Percentiles rank a stretch among this genome's conserved stretches.
These are phyloP conservation scores for Lindgomyces ingoldianus DNA, from an alignment of 495 filamentous ascomycete genomes.

Conservation along the genomic window DNA sequence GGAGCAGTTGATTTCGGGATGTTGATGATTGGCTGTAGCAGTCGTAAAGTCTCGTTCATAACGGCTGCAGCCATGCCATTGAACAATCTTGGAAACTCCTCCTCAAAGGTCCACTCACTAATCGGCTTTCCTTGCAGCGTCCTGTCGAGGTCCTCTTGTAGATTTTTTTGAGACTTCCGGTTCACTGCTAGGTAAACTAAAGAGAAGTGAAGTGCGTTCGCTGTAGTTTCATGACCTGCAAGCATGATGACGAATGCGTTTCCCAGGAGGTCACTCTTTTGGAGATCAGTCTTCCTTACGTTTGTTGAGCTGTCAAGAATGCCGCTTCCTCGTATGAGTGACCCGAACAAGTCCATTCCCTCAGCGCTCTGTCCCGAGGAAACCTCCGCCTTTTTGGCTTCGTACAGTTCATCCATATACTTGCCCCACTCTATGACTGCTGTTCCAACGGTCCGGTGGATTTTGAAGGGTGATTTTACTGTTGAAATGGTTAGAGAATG, in stretches of 20 bases:
- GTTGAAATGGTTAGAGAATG: not conserved
- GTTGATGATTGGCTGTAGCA: constrained; percentile 61
- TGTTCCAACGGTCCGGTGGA: constrained; percentile 49
- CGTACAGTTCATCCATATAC: constrained; percentile 66
- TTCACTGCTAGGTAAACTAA: constrained; percentile 63
- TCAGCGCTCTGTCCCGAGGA: constrained; percentile 48
- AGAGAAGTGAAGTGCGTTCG: constrained; percentile 65
- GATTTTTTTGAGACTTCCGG: constrained; percentile 55
- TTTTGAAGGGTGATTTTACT: constrained; percentile 55
- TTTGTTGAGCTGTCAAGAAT: constrained; percentile 31
- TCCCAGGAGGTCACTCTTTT: constrained; percentile 61
- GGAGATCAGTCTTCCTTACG: constrained; percentile 30
- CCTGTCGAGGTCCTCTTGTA: constrained; percentile 64
- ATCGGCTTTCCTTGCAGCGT: constrained; percentile 55
- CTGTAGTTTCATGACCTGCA: constrained; percentile 73
- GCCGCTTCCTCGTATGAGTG: constrained; percentile 46
- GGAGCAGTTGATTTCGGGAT: constrained; percentile 61
- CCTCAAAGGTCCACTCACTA: constrained; percentile 63
- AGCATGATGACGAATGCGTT: constrained; percentile 73
- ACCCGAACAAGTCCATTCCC: constrained; percentile 55
- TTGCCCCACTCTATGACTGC: constrained; percentile 61
- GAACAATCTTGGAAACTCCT: constrained; percentile 56
- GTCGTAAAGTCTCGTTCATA: constrained; percentile 67
- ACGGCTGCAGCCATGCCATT: constrained; percentile 64
- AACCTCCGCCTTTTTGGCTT: constrained; percentile 56